A percentile compares a stretch with the other conserved stretches of the same genome.
phyloP scores from a whole-genome alignment of 2,329 filamentous ascomycete species.

The Epichloe amarillans region DNA sequence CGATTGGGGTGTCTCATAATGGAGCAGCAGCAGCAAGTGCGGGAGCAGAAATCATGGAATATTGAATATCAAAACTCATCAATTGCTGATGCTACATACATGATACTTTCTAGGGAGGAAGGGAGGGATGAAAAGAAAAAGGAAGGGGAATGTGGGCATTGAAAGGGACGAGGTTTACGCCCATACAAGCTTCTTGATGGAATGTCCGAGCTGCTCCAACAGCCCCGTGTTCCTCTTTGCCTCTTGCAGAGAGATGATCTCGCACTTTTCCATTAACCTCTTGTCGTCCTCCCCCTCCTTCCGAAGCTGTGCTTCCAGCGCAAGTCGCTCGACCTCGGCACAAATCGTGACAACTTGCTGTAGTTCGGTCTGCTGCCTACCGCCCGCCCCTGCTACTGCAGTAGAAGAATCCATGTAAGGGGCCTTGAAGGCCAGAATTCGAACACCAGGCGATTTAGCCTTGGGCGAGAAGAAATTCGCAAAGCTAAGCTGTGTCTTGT shows the following conservation, averaged over 20 bases:
- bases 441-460: slow-evolving; percentile 19
- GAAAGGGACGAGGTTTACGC: slow-evolving; percentile 21
- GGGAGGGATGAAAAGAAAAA: neutral
- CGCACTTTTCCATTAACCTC: slow-evolving; percentile 40
- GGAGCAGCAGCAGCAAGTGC: neutral
- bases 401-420: slow-evolving; percentile 39
- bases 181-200: slow-evolving; percentile 91
- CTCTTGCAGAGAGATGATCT: slow-evolving; percentile 74
- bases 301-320: slow-evolving; percentile 33
- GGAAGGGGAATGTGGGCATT: neutral
- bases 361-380: slow-evolving; percentile 35
- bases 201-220: slow-evolving; percentile 77
- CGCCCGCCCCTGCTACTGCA: slow-evolving; percentile 36
- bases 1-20: too few species aligned
- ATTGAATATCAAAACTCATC: neutral
- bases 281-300: slow-evolving; percentile 29
- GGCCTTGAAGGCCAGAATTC: slow-evolving; percentile 41
- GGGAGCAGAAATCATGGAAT: neutral
- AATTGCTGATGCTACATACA: neutral
- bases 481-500: slow-evolving; percentile 20
- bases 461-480: slow-evolving; percentile 29
- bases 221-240: slow-evolving; percentile 79
- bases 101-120: neutral
- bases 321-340: slow-evolving; percentile 60
- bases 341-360: slow-evolving; percentile 53